A percentile compares a stretch with the other conserved stretches of the same genome.
These are phyloP conservation scores for Amanita phalloides DNA, from an alignment of 768 basidiomycete genomes.

Conservation along the genomic window DNA sequence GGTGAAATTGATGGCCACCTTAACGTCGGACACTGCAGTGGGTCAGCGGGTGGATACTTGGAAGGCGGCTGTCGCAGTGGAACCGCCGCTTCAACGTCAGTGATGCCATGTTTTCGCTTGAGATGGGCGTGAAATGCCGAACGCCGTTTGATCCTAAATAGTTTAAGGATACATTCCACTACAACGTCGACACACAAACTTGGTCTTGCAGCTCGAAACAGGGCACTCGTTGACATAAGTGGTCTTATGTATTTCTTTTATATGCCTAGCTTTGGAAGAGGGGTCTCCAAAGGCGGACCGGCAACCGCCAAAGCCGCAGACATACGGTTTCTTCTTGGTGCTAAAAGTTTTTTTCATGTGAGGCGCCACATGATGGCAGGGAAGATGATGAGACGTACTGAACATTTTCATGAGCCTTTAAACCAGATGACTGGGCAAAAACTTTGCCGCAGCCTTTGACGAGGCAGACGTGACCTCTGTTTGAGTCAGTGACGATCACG, in stretches of 20 bases:
- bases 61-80: background rate
- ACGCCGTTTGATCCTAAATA: conserved; percentile 50
- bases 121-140: conserved; percentile 48
- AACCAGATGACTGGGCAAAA: conserved; percentile 49
- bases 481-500: background rate
- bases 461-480: conserved; percentile 40
- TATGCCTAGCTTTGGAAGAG: conserved; percentile 57
- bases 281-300: conserved; percentile 51
- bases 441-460: conserved; percentile 32
- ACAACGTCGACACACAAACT: conserved; percentile 18
- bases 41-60: background rate
- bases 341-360: conserved; percentile 18
- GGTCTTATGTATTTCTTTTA: conserved; percentile 43
- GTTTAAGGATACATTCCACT: conserved; percentile 3
- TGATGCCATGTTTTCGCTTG: conserved; percentile 33
- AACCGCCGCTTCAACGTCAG: conserved; percentile 13
- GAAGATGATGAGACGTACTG: conserved; percentile 38
- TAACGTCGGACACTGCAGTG: background rate
- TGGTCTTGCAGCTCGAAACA: conserved; percentile 32
- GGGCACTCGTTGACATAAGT: conserved; percentile 36
- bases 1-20: background rate
- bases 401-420: conserved; percentile 53
- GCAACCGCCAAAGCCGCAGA: conserved; percentile 39
- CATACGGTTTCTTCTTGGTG: conserved; percentile 38
- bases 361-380: background rate